A percentile compares a stretch with the other conserved stretches of the same genome.
These are phyloP conservation scores for Triticum urartu DNA, from an alignment of 176 grass and related monocot genomes.

Conservation along the genomic window DNA sequence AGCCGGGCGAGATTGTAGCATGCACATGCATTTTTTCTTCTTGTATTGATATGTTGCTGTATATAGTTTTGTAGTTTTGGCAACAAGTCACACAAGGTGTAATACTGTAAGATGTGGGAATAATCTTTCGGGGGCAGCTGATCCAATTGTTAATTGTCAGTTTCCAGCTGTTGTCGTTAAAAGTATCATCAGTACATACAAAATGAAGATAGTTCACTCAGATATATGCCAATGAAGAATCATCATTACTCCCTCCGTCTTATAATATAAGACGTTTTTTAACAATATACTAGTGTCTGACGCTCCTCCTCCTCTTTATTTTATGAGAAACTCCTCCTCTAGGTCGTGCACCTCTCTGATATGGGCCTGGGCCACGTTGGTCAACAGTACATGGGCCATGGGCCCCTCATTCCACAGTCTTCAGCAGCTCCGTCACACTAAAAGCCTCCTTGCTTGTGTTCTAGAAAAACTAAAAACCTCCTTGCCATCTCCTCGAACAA, in stretches of 20 bases:
- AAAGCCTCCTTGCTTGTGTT: too few relatives aligned
- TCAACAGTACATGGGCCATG: too few relatives aligned
- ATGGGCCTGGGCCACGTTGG: too few relatives aligned
- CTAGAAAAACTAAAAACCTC: too few relatives aligned
- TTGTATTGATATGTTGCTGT: neutral
- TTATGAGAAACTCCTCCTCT: too few relatives aligned
- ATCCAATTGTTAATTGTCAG: conserved; percentile 12
- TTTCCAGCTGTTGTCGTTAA: conserved; percentile 1
- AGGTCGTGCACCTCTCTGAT: too few relatives aligned
- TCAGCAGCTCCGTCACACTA: too few relatives aligned
- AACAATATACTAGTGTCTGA: too few relatives aligned
- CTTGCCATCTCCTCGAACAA: too few relatives aligned
- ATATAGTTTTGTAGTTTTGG: neutral
- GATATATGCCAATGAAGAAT: neutral
- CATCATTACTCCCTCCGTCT: neutral
- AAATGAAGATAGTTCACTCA: neutral
- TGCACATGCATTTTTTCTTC: neutral
- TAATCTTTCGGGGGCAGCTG: neutral
- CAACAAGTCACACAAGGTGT: neutral
- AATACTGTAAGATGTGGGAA: neutral
- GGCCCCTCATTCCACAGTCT: too few relatives aligned
- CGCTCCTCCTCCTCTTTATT: too few relatives aligned
- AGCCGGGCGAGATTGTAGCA: neutral
- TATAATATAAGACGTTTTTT: too few relatives aligned
- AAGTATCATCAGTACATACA: neutral